Conservation (phyloP, 331 rosid genomes). For the Malus hybrid region DNA sequence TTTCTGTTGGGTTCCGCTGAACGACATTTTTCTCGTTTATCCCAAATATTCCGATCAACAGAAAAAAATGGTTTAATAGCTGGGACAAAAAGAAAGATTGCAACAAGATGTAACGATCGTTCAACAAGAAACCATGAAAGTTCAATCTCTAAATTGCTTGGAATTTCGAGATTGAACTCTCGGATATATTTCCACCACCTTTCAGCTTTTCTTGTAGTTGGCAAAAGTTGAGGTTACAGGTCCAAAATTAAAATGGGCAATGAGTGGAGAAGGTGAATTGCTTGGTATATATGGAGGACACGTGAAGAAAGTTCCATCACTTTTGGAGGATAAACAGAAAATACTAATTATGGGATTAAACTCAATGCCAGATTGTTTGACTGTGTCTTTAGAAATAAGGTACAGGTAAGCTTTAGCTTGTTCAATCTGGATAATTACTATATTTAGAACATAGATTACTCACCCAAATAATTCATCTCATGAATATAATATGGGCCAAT, state of each 20-base stretch:
- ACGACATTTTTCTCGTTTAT: slow-evolving; percentile 31
- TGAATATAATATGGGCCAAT: not conserved
- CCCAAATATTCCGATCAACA: not conserved
- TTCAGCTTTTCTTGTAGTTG: slow-evolving; percentile 17
- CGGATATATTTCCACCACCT: not conserved
- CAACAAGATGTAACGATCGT: not conserved
- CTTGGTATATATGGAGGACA: slow-evolving; percentile 12
- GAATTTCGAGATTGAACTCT: slow-evolving; percentile 14
- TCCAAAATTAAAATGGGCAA: slow-evolving; percentile 10
- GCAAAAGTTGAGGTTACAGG: slow-evolving; percentile 23
- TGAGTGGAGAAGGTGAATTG: slow-evolving; percentile 29
- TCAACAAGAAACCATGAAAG: slow-evolving; percentile 6
- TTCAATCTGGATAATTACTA: not conserved
- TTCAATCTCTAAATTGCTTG: slow-evolving; percentile 1
- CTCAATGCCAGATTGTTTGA: slow-evolving; percentile 19
- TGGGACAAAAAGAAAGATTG: not conserved
- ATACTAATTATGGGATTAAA: slow-evolving; percentile 23
- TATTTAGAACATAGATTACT: not conserved
- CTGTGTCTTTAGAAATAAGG: slow-evolving; percentile 9
- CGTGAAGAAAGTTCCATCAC: slow-evolving; percentile 13
- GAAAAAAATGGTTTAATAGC: not conserved
- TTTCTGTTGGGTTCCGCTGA: slow-evolving; percentile 73
- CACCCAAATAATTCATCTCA: no score
- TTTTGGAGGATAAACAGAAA: slow-evolving; percentile 8
- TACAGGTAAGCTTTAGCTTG: not conserved